Evolutionary conservation across 306 rosid species (phyloP), one percentile per base, ranked within the genome.

Genomic region (Rosa lucieae): DNA sequence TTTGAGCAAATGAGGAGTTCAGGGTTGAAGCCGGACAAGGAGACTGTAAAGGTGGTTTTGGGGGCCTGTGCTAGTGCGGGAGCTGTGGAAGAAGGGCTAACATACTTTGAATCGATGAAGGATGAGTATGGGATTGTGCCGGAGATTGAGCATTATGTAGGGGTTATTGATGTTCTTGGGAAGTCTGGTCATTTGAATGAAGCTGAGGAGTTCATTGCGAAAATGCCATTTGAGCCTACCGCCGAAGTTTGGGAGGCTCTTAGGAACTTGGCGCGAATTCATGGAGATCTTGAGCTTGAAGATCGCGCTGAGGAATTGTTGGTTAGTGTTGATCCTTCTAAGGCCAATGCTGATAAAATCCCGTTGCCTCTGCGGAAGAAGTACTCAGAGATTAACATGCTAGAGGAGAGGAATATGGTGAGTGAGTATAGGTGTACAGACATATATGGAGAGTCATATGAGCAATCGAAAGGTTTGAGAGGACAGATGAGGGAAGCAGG

Each of bases 401-500:
- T 92, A 8, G 95, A 91, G 82, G 99, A 85, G 82, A 91, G 85
- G 83, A 89, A 92, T 47, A 87, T 77, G 79, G 80, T 92, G 83
- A 53, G 81, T 0, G 92, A 87, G 76, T 90, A 82, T 52, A 84
- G 89, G 77, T 82, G 75, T 78, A 69, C 85, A 29, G 39, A 59
- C 35, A 83, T 89, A 5, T 90, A 86, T 59, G 94, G 81, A 76
- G 94, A 85, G 80, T 78, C 72, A 26, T 42, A 80, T 53, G 86
- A 79, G 87, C 90, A 82, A 69, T 56, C 84, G 75, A 88, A 85
- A 74, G 99, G 97, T 32, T 82, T 94, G 84, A 86, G 75, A 67
- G 97, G 97, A 44, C 99, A 91, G 81, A 76, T 92, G 89, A 89
- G 90, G 88, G 97, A 87, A 84, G 96, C 97, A 5, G 97, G 99